Base-by-base conservation (phyloP, 371 early-diverging fungal species). In the Synchytrium microbalum region DNA sequence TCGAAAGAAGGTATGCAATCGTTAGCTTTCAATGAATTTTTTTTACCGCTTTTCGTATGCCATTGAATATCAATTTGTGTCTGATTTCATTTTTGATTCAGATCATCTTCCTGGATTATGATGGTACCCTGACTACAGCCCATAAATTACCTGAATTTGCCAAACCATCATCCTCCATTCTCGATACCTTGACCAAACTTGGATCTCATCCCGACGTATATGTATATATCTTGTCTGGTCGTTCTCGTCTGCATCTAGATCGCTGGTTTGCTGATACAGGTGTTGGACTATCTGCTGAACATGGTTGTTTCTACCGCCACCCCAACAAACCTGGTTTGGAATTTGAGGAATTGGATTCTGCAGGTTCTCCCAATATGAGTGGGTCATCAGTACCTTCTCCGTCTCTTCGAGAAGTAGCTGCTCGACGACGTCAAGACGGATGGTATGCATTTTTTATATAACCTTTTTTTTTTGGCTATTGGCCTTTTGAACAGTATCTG, bases 231-330 rank as follows among this genome's bases (percentile, higher is more conserved):
- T 79, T 95, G 0, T 92, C 93, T 28, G 97, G 81, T 8, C 72
- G 81, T 1, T 73, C 77, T 0, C 62, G 78, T 3, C 62, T 66
- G 56, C 90, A 92, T 65, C 79, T 98, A 69, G 92, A 90, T 65
- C 64, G 75, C 10, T 96, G 96, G 96, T 95, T 97, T 70, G 84
- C 80, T 27, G 84, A 83, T 16, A 83, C 89, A 2, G 89, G 84
- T 33, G 81, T 96, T 3, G 98, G 97, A 0, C 78, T 98, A 24
- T 86, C 87, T 2, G 93, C 95, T 2, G 97, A 96, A 72, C 95
- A 96, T 70, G 98, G 98, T 5, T 91, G 93, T 68, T 96, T 94
- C 76, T 88, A 86, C 77, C 83, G 86, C 58, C 92, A 94, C 58
- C 92, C 96, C 2, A 71, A 71, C 57, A 81, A 82, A 60, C 75